A percentile compares a stretch with the other conserved stretches of the same genome.
These are phyloP conservation scores for Lachnellula subtilissima DNA, from an alignment of 2,329 filamentous ascomycete genomes.

Conservation along the genomic window DNA sequence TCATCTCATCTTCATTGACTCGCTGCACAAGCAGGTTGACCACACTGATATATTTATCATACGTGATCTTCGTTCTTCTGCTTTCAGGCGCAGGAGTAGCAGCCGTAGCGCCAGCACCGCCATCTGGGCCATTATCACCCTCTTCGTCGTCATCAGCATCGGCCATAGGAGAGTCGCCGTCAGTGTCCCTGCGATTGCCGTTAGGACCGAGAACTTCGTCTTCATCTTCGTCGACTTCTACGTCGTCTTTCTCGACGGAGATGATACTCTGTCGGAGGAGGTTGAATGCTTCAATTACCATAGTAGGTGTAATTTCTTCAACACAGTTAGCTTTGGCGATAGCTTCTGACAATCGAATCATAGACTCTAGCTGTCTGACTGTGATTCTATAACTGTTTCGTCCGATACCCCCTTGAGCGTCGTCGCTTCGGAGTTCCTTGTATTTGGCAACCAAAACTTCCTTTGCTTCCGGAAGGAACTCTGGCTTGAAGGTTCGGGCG, in stretches of 20 bases:
- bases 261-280: slow-evolving; percentile 93
- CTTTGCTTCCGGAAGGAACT: slow-evolving; percentile 85
- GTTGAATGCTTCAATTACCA: slow-evolving; percentile 89
- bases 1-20: slow-evolving; percentile 76
- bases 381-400: slow-evolving; percentile 97
- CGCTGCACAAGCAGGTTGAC: slow-evolving; percentile 79
- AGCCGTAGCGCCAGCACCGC: slow-evolving; percentile 21
- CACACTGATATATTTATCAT: slow-evolving; percentile 90
- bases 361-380: slow-evolving; percentile 88
- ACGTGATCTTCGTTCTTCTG: slow-evolving; percentile 79
- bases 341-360: slow-evolving; percentile 95
- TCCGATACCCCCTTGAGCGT: slow-evolving; percentile 89
- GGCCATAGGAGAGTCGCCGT: slow-evolving; percentile 50
- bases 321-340: slow-evolving; percentile 98
- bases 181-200: slow-evolving; percentile 38
- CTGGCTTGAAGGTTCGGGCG: slow-evolving; percentile 86
- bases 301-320: slow-evolving; percentile 75
- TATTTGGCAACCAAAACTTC: slow-evolving; percentile 83
- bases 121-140: slow-evolving; percentile 32
- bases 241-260: slow-evolving; percentile 93
- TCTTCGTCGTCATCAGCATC: slow-evolving; percentile 45
- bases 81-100: slow-evolving; percentile 25
- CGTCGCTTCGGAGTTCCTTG: slow-evolving; percentile 89
- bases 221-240: slow-evolving; percentile 83
- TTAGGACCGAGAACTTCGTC: slow-evolving; percentile 46